Percentiles rank a stretch among this genome's conserved stretches.
phyloP scores from a whole-genome alignment of 305 asterid genomes.

The Fraxinus nigra region DNA sequence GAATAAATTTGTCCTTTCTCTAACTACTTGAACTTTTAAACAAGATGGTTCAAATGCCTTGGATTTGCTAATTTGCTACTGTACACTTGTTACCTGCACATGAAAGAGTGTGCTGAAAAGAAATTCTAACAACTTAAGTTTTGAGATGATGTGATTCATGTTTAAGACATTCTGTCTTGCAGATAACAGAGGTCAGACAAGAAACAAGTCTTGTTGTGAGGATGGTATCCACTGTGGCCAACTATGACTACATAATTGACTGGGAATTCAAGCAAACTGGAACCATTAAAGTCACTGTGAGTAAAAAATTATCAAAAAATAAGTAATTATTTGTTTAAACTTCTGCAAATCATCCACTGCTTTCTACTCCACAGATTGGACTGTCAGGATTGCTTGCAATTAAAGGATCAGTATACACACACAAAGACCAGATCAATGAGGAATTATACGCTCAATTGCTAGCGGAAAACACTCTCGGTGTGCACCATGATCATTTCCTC shows the following conservation, averaged over 20 bases:
- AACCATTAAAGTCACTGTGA: constrained; percentile 49
- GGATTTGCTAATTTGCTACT: not conserved
- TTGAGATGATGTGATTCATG: not conserved
- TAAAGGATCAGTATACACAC: constrained; percentile 49
- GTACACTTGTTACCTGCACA: not conserved
- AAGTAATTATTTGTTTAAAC: not conserved
- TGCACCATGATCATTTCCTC: constrained; percentile 60
- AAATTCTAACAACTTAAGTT: not conserved
- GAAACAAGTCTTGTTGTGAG: constrained; percentile 59
- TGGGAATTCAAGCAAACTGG: constrained; percentile 74
- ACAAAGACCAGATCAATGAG: constrained; percentile 49
- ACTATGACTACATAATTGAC: constrained; percentile 69
- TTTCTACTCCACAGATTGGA: constrained; percentile 39
- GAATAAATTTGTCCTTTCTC: not conserved
- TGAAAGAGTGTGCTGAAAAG: not conserved
- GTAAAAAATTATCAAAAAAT: constrained; percentile 13
- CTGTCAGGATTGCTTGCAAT: constrained; percentile 60
- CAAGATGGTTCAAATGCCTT: not conserved
- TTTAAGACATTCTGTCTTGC: not conserved
- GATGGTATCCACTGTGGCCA: constrained; percentile 59
- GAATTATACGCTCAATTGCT: constrained; percentile 58
- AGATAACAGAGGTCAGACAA: constrained; percentile 49
- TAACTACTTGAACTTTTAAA: not conserved
- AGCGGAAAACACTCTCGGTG: constrained; percentile 56
- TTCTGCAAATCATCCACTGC: not conserved